phyloP scores from a whole-genome alignment of 1,284 basidiomycete genomes.

The Entoloma clypeatum region DNA sequence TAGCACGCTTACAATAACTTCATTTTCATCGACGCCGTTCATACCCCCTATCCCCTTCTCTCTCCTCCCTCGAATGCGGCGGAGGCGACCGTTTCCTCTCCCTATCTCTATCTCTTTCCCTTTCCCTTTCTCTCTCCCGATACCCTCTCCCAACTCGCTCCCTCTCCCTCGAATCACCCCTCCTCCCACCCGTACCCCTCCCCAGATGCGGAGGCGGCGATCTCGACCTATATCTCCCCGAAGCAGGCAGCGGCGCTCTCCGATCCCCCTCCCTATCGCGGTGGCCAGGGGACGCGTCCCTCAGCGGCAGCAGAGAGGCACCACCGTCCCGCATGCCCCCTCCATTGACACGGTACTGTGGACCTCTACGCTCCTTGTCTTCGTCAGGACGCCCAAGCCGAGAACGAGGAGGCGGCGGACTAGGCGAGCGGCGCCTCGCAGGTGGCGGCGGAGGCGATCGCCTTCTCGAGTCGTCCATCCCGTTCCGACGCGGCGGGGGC shows the following conservation, averaged over 20 bases:
- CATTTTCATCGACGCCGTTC: constrained; percentile 25
- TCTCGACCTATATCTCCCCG: constrained; percentile 15
- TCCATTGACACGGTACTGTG: too few species aligned
- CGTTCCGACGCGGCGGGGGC: constrained; percentile 15
- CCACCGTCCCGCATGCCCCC: too few species aligned
- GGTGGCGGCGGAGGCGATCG: constrained; percentile 3
- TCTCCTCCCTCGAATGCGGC: constrained; percentile 18
- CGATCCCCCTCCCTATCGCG: too few species aligned
- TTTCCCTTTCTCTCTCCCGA: too few species aligned
- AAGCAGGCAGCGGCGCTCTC: constrained; percentile 20
- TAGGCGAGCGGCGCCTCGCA: constrained; percentile 4
- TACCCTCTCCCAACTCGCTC: constrained; percentile 12
- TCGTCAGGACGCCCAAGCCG: too few species aligned
- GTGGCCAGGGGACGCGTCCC: too few species aligned
- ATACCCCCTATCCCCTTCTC: constrained; percentile 25
- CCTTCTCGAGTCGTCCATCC: constrained; percentile 8
- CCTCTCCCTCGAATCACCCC: constrained; percentile 19
- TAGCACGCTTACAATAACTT: too few species aligned
- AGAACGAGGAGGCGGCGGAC: neutral
- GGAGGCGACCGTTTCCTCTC: constrained; percentile 18
- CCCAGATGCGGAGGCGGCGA: constrained; percentile 25
- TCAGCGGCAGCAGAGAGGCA: too few species aligned
- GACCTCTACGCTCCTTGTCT: too few species aligned
- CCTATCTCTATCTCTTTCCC: constrained; percentile 11
- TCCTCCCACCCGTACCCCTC: constrained; percentile 17